These are phyloP conservation scores for Aschersonia sp. DNA, from an alignment of 2,329 filamentous ascomycete genomes.

Conservation along the genomic window DNA sequence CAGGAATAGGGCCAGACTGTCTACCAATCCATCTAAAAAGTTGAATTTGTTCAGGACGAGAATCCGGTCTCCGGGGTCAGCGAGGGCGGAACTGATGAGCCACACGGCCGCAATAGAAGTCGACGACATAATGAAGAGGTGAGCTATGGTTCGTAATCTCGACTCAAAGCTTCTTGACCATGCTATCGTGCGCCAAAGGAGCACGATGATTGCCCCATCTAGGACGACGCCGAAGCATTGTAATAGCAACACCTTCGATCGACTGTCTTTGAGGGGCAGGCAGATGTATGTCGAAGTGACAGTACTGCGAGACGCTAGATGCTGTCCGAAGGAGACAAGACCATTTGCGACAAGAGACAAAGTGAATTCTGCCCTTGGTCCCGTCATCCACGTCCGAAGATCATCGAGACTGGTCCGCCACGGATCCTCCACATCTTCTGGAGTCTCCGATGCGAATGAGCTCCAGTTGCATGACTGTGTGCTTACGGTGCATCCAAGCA, in stretches of 20 bases:
- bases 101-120: conserved; percentile 22
- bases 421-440: conserved; percentile 27
- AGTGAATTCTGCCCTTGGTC: conserved; percentile 21
- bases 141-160: conserved; percentile 29
- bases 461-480: conserved; percentile 16
- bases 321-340: conserved; percentile 28
- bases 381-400: conserved; percentile 28
- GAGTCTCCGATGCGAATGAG: conserved; percentile 4
- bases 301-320: conserved; percentile 21
- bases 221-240: conserved; percentile 29
- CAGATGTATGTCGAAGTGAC: conserved; percentile 36
- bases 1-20: conserved; percentile 28
- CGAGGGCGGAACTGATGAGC: conserved; percentile 16
- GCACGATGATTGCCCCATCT: conserved; percentile 30
- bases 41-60: conserved; percentile 28
- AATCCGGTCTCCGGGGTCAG: conserved; percentile 6
- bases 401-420: conserved; percentile 34
- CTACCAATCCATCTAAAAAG: conserved; percentile 31
- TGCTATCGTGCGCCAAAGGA: conserved; percentile 34
- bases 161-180: conserved; percentile 33
- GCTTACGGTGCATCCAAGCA: conserved; percentile 30
- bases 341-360: conserved; percentile 20
- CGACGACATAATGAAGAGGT: conserved; percentile 25
- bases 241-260: conserved; percentile 19
- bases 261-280: conserved; percentile 25